Percentiles rank a stretch among this genome's conserved stretches.
phyloP scores from a whole-genome alignment of 2,329 filamentous ascomycete genomes.

The Rhynchosporium secalis region DNA sequence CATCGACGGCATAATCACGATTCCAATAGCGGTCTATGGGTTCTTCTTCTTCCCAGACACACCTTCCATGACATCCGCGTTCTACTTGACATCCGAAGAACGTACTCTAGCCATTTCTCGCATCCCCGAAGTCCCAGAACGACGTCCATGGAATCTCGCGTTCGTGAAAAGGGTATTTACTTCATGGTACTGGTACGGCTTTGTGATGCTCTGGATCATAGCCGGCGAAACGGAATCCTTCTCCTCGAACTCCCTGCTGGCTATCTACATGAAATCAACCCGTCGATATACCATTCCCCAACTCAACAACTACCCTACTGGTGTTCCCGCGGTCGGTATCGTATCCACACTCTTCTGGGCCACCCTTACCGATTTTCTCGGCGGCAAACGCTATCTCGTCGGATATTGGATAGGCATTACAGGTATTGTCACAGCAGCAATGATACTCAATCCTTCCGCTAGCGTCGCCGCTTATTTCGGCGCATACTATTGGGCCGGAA shows the following conservation, averaged over 20 bases:
- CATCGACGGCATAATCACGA: conserved; percentile 56
- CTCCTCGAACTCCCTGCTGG: conserved; percentile 60
- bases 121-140: conserved; percentile 45
- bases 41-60: conserved; percentile 49
- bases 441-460: conserved; percentile 54
- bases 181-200: conserved; percentile 67
- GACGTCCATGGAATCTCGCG: conserved; percentile 44
- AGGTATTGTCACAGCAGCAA: conserved; percentile 59
- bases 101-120: conserved; percentile 46
- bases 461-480: conserved; percentile 56
- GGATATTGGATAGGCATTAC: conserved; percentile 68
- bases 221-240: conserved; percentile 73
- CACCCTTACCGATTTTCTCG: conserved; percentile 63
- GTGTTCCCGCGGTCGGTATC: conserved; percentile 52
- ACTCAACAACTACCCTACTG: conserved; percentile 55
- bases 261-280: conserved; percentile 50
- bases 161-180: conserved; percentile 58
- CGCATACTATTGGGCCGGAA: conserved; percentile 70
- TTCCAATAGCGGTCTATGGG: conserved; percentile 57
- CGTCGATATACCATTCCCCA: conserved; percentile 49
- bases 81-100: conserved; percentile 45
- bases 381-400: conserved; percentile 64
- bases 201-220: conserved; percentile 67
- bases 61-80: conserved; percentile 44
- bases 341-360: conserved; percentile 65